Conservation (phyloP, 768 basidiomycete genomes). For the Boletellus ananiceps region DNA sequence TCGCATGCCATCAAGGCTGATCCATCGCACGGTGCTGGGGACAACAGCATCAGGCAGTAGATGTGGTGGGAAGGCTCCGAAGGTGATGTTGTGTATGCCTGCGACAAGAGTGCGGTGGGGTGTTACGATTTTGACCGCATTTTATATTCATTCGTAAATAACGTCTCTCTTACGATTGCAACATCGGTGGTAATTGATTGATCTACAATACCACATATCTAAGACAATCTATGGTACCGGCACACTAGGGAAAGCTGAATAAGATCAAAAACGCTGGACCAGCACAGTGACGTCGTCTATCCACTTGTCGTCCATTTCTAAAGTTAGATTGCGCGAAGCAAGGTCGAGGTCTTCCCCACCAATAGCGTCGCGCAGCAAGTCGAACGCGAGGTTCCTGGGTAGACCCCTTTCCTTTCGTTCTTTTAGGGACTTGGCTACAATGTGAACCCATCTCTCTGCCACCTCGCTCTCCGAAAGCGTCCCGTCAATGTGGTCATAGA, state of each 20-base stretch:
- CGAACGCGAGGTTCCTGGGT: conserved; percentile 35
- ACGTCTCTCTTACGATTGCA: conserved; percentile 12
- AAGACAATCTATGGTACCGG: not conserved
- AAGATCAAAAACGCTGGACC: conserved; percentile 35
- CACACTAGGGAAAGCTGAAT: not conserved
- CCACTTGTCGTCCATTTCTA: conserved; percentile 49
- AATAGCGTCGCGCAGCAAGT: conserved; percentile 39
- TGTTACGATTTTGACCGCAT: conserved; percentile 2
- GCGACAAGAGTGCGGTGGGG: not conserved
- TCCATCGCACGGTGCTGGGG: conserved; percentile 10
- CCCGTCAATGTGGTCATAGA: conserved; percentile 30
- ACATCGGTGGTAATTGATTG: not conserved
- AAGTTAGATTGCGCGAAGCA: conserved; percentile 41
- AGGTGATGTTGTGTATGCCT: not conserved
- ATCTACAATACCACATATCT: conserved; percentile 12
- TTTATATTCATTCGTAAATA: conserved; percentile 12
- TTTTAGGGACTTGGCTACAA: conserved; percentile 28
- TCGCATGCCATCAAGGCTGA: conserved; percentile 20
- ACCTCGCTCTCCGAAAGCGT: conserved; percentile 24
- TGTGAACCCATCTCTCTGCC: conserved; percentile 34
- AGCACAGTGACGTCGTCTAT: conserved; percentile 48
- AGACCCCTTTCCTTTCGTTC: conserved; percentile 11
- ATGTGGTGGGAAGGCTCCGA: not conserved
- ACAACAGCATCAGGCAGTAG: conserved; percentile 22
- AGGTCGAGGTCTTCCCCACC: conserved; percentile 39